Conservation (phyloP, 2,329 filamentous ascomycete genomes). For the Cordyceps pruinosa region DNA sequence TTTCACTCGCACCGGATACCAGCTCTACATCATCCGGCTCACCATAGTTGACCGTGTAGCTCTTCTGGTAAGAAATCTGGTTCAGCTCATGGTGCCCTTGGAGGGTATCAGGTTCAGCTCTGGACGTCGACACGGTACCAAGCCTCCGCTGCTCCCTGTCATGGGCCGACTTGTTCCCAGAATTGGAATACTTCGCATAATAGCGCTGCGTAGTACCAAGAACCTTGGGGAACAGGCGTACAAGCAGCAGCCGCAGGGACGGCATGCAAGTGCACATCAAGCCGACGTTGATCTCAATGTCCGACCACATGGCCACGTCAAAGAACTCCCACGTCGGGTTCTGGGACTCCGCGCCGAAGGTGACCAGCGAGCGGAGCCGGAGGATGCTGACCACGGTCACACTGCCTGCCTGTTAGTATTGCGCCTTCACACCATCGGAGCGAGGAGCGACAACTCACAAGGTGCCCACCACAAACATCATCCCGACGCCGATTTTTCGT, state of each 20-base stretch:
- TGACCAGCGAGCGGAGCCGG: conserved; percentile 22
- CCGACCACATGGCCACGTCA: conserved; percentile 27
- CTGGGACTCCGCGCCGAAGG: conserved; percentile 19
- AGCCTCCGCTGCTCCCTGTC: conserved; percentile 14
- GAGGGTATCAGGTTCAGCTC: conserved; percentile 17
- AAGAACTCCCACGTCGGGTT: conserved; percentile 26
- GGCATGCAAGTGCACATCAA: conserved; percentile 35
- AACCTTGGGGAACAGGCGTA: conserved; percentile 31
- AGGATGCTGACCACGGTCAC: conserved; percentile 27
- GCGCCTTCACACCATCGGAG: background rate
- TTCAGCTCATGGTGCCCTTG: conserved; percentile 16
- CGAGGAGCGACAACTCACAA: conserved; percentile 23
- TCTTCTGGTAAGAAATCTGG: conserved; percentile 28
- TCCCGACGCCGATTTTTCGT: conserved; percentile 35
- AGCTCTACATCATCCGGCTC: conserved; percentile 26
- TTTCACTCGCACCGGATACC: conserved; percentile 23
- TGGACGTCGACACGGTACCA: conserved; percentile 20
- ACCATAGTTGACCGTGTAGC: conserved; percentile 29
- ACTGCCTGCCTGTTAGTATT: conserved; percentile 11
- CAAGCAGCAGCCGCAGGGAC: conserved; percentile 27
- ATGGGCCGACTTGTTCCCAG: conserved; percentile 14
- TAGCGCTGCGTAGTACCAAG: conserved; percentile 25
- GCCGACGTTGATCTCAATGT: conserved; percentile 32
- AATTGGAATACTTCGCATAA: conserved; percentile 20
- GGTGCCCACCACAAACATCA: conserved; percentile 39